A percentile compares a stretch with the other conserved stretches of the same genome.
Evolutionary conservation across 2,329 filamentous ascomycete genomes (phyloP).

Genomic region (Xylaria multiplex): DNA sequence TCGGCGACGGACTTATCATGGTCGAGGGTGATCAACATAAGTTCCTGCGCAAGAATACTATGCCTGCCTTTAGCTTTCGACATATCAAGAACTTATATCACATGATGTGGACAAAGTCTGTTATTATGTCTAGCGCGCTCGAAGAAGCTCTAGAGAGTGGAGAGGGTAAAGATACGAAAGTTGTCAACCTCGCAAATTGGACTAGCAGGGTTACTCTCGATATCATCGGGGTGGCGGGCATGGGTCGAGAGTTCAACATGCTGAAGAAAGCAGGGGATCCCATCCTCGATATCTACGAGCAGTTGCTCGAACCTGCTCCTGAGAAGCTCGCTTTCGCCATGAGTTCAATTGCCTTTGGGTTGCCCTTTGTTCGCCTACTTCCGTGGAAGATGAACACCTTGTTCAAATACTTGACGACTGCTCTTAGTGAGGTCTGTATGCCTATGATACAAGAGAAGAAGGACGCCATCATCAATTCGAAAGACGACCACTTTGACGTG

Average conservation of each 20-base stretch:
- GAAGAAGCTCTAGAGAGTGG: constrained; percentile 51
- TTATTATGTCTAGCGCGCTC: constrained; percentile 50
- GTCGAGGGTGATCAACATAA: constrained; percentile 79
- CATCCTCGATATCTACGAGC: constrained; percentile 56
- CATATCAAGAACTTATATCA: constrained; percentile 77
- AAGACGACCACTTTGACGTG: constrained; percentile 68
- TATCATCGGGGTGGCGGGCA: constrained; percentile 68
- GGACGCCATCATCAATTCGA: constrained; percentile 54
- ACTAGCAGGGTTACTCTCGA: constrained; percentile 65
- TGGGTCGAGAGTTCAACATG: constrained; percentile 64
- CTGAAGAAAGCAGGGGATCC: constrained; percentile 53
- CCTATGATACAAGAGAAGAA: constrained; percentile 60
- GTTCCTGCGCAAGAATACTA: constrained; percentile 72
- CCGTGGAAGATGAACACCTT: constrained; percentile 59
- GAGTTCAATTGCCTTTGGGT: constrained; percentile 20
- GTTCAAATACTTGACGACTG: constrained; percentile 51
- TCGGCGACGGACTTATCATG: constrained; percentile 68
- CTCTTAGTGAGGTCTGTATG: constrained; percentile 54
- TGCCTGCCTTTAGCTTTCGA: constrained; percentile 73
- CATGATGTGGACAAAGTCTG: constrained; percentile 71
- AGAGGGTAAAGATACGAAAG: constrained; percentile 34
- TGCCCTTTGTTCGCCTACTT: constrained; percentile 49
- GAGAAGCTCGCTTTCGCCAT: constrained; percentile 60
- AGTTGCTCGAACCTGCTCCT: constrained; percentile 57
- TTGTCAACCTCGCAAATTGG: constrained; percentile 58